A percentile compares a stretch with the other conserved stretches of the same genome.
Conservation (phyloP, 83 land plant genomes). For the Picea mariana region DNA sequence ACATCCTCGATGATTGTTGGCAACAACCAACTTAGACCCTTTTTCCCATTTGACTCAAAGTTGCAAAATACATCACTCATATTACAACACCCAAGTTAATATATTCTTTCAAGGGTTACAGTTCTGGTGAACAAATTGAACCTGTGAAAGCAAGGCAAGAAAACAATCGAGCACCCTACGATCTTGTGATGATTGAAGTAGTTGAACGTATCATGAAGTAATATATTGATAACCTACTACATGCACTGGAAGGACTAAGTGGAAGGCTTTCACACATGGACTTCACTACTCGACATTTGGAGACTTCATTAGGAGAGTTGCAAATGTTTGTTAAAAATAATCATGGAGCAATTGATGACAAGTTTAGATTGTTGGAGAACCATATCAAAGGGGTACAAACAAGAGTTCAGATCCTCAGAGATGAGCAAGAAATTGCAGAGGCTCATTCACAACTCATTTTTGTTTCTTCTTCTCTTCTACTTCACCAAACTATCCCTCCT, state of each 20-base stretch:
- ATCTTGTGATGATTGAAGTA: conserved; percentile 42
- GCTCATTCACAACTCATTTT: conserved; percentile 50
- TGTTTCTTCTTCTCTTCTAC: background rate
- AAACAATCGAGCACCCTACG: conserved; percentile 27
- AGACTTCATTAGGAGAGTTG: conserved; percentile 49
- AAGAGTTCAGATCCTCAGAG: conserved; percentile 60
- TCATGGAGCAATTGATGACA: conserved; percentile 70
- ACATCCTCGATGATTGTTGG: too few species aligned
- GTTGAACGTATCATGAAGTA: conserved; percentile 67
- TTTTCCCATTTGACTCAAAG: too few species aligned
- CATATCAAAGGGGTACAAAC: conserved; percentile 72
- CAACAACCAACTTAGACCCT: too few species aligned
- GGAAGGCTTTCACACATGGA: conserved; percentile 72
- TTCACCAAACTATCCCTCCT: too few species aligned
- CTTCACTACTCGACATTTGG: conserved; percentile 56
- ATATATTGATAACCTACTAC: conserved; percentile 61
- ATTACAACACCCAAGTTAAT: too few species aligned
- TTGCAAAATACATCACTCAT: too few species aligned
- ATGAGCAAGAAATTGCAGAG: conserved; percentile 68
- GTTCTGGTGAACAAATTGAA: conserved; percentile 14
- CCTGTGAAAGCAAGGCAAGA: conserved; percentile 25
- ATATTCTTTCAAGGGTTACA: conserved; percentile 10
- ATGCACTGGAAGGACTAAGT: conserved; percentile 70
- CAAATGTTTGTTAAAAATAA: conserved; percentile 53
- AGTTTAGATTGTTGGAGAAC: conserved; percentile 67